Evolutionary conservation across 1,284 basidiomycete species (phyloP), one percentile per base, ranked within the genome.

Genomic region (Apiotrichum sp.): DNA sequence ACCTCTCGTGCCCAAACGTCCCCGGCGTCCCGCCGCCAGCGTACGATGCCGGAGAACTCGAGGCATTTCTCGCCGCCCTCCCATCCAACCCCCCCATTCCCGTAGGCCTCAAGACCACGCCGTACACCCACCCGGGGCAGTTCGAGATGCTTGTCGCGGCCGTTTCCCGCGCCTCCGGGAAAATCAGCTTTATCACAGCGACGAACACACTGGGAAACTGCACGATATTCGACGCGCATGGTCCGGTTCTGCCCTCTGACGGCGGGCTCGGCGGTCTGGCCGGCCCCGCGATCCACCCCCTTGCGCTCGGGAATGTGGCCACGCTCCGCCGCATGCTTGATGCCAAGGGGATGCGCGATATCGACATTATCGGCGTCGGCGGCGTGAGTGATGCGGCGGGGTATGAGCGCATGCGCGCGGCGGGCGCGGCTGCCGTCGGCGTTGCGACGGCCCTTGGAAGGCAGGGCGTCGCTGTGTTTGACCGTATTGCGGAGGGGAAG

Each of bases 1-100:
- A 61, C 51, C 56, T 61, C 6, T 53, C 50, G 8, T 61, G 59
- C 45, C 59, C 59, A 6, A 61, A 61, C 39, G 59, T 61, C 10
- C 59, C 59, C 6, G 56, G 53, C 44, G 52, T 49, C 41, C 59
- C 59, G 8, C 59, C 59, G 13, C 59, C 59, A 0, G 59, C 59
- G 11, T 61, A 58, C 53, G 51, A 61, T n/a, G 53, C 50, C 10
- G 42, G 32, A n/a, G 56, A 58, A 45, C 59, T 61, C 3, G 33
- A 22, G 5, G 53, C 35, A 6, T 61, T 53, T 51, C 56, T 61
- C n/a, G 44, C 41, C 9, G 56, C 56, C 0, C 48, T 61, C 6
- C 59, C 59, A 3, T n/a, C 39, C 7, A 8, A 47, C 8, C 42
- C 53, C 2, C 22, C 53, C 3, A 43, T 61, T 3, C 59, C 59